Percentiles rank a stretch among this genome's conserved stretches.
These are phyloP conservation scores for Selaginella moellendorffii DNA, from an alignment of 75 land plant genomes.

Conservation along the genomic window DNA sequence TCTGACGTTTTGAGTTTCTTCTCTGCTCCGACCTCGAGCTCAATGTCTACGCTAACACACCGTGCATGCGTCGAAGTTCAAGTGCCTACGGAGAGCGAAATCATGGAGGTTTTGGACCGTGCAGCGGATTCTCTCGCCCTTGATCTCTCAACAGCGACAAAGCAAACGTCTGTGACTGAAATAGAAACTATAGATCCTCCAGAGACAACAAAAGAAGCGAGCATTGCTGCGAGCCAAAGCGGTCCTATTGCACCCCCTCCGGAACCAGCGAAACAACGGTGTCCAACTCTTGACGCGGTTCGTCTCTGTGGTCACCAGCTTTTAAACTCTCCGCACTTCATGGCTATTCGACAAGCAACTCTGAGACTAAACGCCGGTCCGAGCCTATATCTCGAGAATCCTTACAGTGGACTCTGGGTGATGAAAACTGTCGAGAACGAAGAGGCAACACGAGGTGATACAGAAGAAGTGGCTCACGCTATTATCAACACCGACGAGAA, in stretches of 20 bases:
- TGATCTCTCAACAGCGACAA: neutral
- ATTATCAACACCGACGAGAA: no score
- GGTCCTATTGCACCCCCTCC: constrained; percentile 1
- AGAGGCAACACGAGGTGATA: constrained; percentile 27
- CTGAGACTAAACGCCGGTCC: constrained; percentile 68
- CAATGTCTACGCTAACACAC: neutral
- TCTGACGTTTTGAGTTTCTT: neutral
- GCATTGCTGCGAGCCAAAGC: neutral
- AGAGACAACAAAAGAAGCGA: neutral
- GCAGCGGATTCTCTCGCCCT: neutral
- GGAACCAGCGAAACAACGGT: constrained; percentile 6
- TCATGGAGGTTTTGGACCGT: neutral
- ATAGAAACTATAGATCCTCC: neutral
- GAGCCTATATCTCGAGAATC: constrained; percentile 11
- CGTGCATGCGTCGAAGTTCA: neutral
- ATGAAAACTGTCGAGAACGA: constrained; percentile 6
- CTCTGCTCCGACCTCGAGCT: neutral
- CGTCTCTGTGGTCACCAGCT: constrained; percentile 66
- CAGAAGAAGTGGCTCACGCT: constrained; percentile 44
- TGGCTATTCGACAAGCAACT: constrained; percentile 76
- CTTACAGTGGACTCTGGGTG: neutral
- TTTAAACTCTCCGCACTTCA: constrained; percentile 58
- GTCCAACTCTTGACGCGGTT: constrained; percentile 30
- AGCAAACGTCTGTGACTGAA: neutral
- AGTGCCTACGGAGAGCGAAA: neutral